phyloP scores from a whole-genome alignment of 2,329 filamentous ascomycete species.

The Trichoderma citrinoviride region DNA sequence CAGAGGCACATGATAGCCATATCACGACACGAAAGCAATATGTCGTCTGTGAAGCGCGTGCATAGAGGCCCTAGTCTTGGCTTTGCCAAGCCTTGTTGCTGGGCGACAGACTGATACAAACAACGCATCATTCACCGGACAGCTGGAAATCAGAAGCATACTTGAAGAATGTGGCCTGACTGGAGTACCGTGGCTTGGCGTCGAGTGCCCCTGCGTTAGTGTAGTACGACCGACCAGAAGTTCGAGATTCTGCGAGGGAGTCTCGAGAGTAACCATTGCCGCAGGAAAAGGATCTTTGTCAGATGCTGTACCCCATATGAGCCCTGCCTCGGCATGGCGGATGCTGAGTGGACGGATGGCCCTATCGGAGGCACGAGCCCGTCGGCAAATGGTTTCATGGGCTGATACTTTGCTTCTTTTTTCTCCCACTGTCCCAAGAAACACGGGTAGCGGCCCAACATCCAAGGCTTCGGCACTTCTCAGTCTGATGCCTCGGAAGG shows the following conservation, averaged over 20 bases:
- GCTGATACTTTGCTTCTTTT: neutral
- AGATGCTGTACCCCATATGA: slow-evolving; percentile 11
- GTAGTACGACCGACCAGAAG: slow-evolving; percentile 10
- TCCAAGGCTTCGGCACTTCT: neutral
- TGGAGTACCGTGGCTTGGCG: neutral
- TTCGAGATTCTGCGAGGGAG: neutral
- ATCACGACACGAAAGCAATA: neutral
- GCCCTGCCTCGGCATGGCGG: neutral
- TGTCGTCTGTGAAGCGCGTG: neutral
- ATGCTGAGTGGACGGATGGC: neutral
- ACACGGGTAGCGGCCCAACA: neutral
- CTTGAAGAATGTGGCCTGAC: neutral
- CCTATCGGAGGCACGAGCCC: neutral
- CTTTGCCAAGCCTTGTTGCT: neutral
- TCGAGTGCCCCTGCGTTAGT: slow-evolving; percentile 17
- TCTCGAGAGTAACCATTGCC: neutral
- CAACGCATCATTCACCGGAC: neutral
- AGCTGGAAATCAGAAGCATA: neutral
- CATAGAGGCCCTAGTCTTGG: neutral
- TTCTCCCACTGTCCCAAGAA: neutral
- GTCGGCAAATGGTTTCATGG: neutral
- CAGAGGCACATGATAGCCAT: neutral
- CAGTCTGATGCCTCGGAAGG: neutral
- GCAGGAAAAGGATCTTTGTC: neutral
- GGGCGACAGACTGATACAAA: neutral